Evolutionary conservation across 495 filamentous ascomycete species (phyloP).

Genomic region (Neurospora intermedia): DNA sequence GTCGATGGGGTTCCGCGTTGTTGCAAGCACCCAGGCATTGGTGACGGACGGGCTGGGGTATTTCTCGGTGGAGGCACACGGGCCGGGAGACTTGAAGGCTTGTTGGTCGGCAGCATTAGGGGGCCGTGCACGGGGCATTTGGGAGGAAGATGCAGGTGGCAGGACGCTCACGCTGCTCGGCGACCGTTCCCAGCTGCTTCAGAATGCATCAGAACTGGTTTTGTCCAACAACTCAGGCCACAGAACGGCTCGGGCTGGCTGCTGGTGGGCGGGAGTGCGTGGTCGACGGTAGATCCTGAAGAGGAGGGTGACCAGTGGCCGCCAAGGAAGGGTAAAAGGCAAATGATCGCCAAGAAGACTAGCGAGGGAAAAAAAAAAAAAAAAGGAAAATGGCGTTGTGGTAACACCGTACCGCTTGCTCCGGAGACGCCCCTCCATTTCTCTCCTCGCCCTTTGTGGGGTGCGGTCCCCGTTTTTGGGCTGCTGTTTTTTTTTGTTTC

Average conservation of each 20-base stretch:
- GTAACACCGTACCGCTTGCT: slow-evolving; percentile 14
- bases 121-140: neutral
- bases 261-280: neutral
- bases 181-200: neutral
- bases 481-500: neutral
- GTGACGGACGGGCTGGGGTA: slow-evolving; percentile 12
- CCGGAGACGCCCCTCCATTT: slow-evolving; percentile 17
- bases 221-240: neutral
- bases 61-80: slow-evolving; percentile 7
- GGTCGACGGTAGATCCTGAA: neutral
- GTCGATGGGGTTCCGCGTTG: slow-evolving; percentile 15
- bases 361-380: neutral
- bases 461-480: slow-evolving; percentile 1
- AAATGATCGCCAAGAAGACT: neutral
- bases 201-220: neutral
- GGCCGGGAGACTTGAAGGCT: slow-evolving; percentile 8
- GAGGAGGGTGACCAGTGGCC: neutral
- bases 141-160: neutral
- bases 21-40: slow-evolving; percentile 6
- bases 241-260: neutral
- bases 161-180: neutral
- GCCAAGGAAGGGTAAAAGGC: neutral
- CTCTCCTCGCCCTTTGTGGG: slow-evolving; percentile 11
- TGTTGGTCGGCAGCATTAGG: neutral
- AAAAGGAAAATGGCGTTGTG: slow-evolving; percentile 20